Evolutionary conservation across 148 eudicot genomes (phyloP).

Genomic region (Polygonum maritimum): DNA sequence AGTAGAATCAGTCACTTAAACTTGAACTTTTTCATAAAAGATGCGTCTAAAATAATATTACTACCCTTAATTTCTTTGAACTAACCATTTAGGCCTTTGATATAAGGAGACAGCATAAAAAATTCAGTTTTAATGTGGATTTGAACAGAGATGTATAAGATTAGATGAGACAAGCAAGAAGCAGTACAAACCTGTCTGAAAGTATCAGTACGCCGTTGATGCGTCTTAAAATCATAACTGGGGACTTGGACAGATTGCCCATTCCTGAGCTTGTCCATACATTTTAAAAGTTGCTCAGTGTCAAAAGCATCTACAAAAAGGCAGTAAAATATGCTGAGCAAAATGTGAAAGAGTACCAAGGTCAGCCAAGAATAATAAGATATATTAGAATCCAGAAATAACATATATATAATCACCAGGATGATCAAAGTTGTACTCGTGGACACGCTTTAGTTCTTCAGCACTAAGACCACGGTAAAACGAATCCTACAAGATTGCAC

Average conservation of each 20-base stretch:
- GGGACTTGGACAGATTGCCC: slow-evolving; percentile 85
- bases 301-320: slow-evolving; percentile 73
- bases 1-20: no score
- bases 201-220: slow-evolving; percentile 65
- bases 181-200: slow-evolving; percentile 64
- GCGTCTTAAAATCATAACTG: slow-evolving; percentile 87
- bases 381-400: neutral
- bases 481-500: slow-evolving; percentile 53
- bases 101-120: neutral
- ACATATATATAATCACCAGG: slow-evolving; percentile 45
- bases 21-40: no score
- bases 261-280: slow-evolving; percentile 49
- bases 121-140: neutral
- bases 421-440: slow-evolving; percentile 94
- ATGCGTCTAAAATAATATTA: no score
- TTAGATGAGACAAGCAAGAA: neutral
- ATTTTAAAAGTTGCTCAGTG: slow-evolving; percentile 88
- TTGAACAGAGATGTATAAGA: neutral
- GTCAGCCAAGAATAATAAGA: neutral
- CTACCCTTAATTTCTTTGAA: neutral
- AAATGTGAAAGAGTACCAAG: neutral
- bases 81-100: neutral
- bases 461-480: slow-evolving; percentile 83
- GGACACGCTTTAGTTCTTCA: slow-evolving; percentile 69
- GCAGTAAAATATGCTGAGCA: slow-evolving; percentile 14